Evolutionary conservation across 106 monocot species (phyloP).

Genomic region (Acorus gramineus): DNA sequence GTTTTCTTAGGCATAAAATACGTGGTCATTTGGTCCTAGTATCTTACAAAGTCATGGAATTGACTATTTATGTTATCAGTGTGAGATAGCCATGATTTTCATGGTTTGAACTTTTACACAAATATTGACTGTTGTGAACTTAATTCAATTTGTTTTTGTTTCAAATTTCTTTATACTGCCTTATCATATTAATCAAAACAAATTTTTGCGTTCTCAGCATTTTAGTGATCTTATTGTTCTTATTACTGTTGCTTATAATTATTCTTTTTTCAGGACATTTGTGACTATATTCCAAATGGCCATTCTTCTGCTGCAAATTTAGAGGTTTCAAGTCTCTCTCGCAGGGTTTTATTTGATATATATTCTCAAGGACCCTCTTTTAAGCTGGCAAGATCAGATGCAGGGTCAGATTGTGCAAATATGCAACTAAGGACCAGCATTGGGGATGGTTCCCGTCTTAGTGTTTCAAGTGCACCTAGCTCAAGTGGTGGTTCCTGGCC

Average conservation of each 20-base stretch:
- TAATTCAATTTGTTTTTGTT: too few species aligned
- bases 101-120: too few species aligned
- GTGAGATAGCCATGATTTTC: too few species aligned
- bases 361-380: constrained; percentile 18
- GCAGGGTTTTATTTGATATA: constrained; percentile 12
- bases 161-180: too few species aligned
- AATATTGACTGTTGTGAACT: too few species aligned
- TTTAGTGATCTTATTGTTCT: background rate
- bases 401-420: too few species aligned
- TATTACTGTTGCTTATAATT: background rate
- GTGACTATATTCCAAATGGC: constrained; percentile 24
- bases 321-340: constrained; percentile 31
- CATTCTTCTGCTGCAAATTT: constrained; percentile 32
- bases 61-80: too few species aligned
- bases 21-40: too few species aligned
- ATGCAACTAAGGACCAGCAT: constrained; percentile 68
- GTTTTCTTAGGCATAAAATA: too few species aligned
- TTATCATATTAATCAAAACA: too few species aligned
- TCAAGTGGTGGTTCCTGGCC: constrained; percentile 67
- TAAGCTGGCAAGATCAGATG: constrained; percentile 36
- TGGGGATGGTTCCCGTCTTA: constrained; percentile 44
- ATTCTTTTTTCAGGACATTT: constrained; percentile 30
- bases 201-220: too few species aligned
- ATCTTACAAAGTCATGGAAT: too few species aligned
- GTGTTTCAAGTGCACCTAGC: constrained; percentile 74